Evolutionary conservation across 106 monocot species (phyloP).

Genomic region (Allium sativum): DNA sequence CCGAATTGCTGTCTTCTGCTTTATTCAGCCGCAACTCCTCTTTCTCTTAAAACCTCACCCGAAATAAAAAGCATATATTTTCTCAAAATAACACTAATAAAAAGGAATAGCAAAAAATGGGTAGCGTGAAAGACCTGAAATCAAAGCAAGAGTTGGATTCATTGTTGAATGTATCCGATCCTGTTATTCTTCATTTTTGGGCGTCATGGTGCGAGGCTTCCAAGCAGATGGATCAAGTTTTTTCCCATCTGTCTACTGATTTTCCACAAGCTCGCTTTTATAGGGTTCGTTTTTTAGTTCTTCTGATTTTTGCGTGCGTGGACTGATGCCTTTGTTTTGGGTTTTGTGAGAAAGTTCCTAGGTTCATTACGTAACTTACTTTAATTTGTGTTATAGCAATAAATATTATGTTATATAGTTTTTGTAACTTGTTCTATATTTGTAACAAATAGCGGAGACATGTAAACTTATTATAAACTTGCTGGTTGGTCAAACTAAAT

Average conservation of each 20-base stretch:
- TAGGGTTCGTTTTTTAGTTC: slow-evolving; percentile 25
- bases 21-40: background rate
- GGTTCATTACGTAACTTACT: too few relatives aligned
- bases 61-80: background rate
- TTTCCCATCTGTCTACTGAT: slow-evolving; percentile 79
- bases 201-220: slow-evolving; percentile 92
- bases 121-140: slow-evolving; percentile 59
- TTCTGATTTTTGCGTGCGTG: background rate
- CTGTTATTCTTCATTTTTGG: slow-evolving; percentile 78
- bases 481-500: too few relatives aligned
- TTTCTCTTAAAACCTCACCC: background rate
- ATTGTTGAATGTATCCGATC: slow-evolving; percentile 16
- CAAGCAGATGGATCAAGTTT: slow-evolving; percentile 98
- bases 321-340: too few relatives aligned
- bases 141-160: slow-evolving; percentile 71
- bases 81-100: background rate
- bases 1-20: too few relatives aligned
- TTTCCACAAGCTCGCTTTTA: slow-evolving; percentile 79
- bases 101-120: slow-evolving; percentile 8
- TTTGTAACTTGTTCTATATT: too few relatives aligned
- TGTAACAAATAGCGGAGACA: too few relatives aligned
- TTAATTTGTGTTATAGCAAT: too few relatives aligned
- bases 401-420: too few relatives aligned
- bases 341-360: too few relatives aligned
- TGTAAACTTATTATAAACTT: too few relatives aligned